Evolutionary conservation across 495 filamentous ascomycete species (phyloP), one percentile per base, ranked within the genome.

Genomic region (Aspergillus kassunensis): DNA sequence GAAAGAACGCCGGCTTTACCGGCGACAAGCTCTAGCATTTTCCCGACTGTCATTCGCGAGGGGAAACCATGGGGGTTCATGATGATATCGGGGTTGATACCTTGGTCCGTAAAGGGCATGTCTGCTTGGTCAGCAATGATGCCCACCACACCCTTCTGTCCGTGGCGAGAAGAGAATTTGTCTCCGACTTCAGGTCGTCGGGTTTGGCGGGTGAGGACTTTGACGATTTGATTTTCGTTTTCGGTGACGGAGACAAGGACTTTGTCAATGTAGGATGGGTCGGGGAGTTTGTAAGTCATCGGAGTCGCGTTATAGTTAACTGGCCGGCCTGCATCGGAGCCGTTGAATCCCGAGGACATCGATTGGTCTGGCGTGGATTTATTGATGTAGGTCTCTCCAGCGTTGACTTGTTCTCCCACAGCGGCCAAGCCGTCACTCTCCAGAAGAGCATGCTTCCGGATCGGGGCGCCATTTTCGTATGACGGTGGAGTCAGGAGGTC

Each of bases 1-100:
- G 82, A 75, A 16, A 97, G 65, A 2, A 97, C 84, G 20, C 91
- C 88, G 3, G 95, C 92, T 69, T 99, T 99, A 41, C 95, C 95
- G 1, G 92, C 87, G 11, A 99, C 78, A 36, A 96, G 85, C 67
- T 99, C 93, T 44, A 99, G 78, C 78, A 99, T 89, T 68, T 99
- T 97, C 9, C 95, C 93, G 57, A 99, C 95, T 41, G 93, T 99
- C 93, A 99, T 99, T 66, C 93, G 93, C 10, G 91, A 97, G 7
- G 93, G 93, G 79, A 99, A 97, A 82, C 95, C 93, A 71, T 99
- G 93, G 1, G 93, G 93, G 74, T 99, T 99, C 95, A 99, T 99
- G 82, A 99, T 99, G 62, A 99, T 93, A 66, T 99, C 93, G 0
- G 93, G 93, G 33, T 81, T 82, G 55, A 99, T 85, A 4, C 93